A percentile compares a stretch with the other conserved stretches of the same genome.
Conservation (phyloP, 2,329 filamentous ascomycete genomes). For the Chrysosporium keratinophilum region DNA sequence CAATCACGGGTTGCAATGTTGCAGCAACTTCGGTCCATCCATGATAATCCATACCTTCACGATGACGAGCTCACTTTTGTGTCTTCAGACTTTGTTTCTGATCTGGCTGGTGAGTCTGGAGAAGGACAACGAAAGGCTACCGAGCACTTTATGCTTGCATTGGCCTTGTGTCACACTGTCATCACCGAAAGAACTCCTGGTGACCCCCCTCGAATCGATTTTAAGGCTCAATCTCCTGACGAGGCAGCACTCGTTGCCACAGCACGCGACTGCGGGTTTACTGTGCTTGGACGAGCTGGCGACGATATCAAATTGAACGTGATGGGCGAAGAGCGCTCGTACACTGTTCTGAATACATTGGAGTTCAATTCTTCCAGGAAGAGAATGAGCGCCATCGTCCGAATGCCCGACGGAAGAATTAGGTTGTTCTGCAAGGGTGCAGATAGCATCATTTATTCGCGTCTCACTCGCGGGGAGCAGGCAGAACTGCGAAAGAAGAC, state of each 20-base stretch:
- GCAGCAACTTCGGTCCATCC: constrained; percentile 57
- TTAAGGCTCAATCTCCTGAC: constrained; percentile 95
- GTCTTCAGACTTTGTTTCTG: constrained; percentile 76
- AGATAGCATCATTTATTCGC: constrained; percentile 92
- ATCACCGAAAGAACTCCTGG: constrained; percentile 82
- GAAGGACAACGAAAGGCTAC: constrained; percentile 66
- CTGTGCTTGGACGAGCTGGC: constrained; percentile 67
- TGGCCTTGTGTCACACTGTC: constrained; percentile 94
- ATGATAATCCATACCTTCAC: constrained; percentile 83
- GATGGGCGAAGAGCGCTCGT: constrained; percentile 73
- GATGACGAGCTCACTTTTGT: constrained; percentile 88
- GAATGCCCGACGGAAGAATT: constrained; percentile 85
- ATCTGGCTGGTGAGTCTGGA: constrained; percentile 68
- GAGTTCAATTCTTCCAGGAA: constrained; percentile 97
- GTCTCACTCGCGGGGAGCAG: constrained; percentile 76
- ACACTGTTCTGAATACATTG: constrained; percentile 81
- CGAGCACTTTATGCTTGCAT: constrained; percentile 83
- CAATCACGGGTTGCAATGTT: constrained; percentile 64
- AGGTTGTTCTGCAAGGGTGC: constrained; percentile 94
- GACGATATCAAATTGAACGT: constrained; percentile 80
- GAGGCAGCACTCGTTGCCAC: constrained; percentile 91
- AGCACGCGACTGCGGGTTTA: constrained; percentile 90
- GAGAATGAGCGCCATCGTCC: constrained; percentile 92
- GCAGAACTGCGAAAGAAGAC: constrained; percentile 70
- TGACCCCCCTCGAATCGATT: constrained; percentile 82